Percentiles rank a stretch among this genome's conserved stretches.
These are phyloP conservation scores for Xerocomus minutiporus DNA, from an alignment of 1,284 basidiomycete genomes.

Conservation along the genomic window DNA sequence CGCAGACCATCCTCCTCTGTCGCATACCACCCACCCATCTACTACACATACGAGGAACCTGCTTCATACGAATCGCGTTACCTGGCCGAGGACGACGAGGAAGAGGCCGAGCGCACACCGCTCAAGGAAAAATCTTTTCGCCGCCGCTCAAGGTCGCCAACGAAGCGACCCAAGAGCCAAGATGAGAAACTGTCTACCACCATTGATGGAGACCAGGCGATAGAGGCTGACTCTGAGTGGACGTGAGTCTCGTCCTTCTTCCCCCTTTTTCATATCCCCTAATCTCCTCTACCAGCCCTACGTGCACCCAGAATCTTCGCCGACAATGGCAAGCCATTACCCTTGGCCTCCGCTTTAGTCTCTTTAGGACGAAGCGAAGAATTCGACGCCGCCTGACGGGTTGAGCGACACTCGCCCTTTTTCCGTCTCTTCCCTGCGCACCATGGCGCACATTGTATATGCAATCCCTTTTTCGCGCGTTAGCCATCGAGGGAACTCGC, in stretches of 20 bases:
- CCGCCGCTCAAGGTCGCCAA: constrained; percentile 18
- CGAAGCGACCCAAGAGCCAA: constrained; percentile 16
- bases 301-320: constrained; percentile 48
- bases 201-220: constrained; percentile 10
- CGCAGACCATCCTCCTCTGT: constrained; percentile 22
- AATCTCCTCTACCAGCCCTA: constrained; percentile 38
- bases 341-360: constrained; percentile 49
- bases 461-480: constrained; percentile 22
- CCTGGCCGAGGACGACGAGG: constrained; percentile 28
- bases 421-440: constrained; percentile 12
- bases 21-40: constrained; percentile 20
- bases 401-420: constrained; percentile 8
- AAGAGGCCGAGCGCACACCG: constrained; percentile 25
- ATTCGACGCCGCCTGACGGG: constrained; percentile 33
- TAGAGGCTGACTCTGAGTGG: constrained; percentile 34
- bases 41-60: constrained; percentile 31
- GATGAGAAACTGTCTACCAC: constrained; percentile 27
- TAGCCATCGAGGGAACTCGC: constrained; percentile 22
- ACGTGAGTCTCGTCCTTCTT: constrained; percentile 30
- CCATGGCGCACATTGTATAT: constrained; percentile 17
- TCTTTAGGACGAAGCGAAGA: constrained; percentile 54
- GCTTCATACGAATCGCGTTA: constrained; percentile 33
- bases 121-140: constrained; percentile 29
- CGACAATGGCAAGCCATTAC: constrained; percentile 57
- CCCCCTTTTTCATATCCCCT: background rate